These are phyloP conservation scores for Annona cherimola DNA, from an alignment of 164 flowering plant species.

Conservation along the genomic window DNA sequence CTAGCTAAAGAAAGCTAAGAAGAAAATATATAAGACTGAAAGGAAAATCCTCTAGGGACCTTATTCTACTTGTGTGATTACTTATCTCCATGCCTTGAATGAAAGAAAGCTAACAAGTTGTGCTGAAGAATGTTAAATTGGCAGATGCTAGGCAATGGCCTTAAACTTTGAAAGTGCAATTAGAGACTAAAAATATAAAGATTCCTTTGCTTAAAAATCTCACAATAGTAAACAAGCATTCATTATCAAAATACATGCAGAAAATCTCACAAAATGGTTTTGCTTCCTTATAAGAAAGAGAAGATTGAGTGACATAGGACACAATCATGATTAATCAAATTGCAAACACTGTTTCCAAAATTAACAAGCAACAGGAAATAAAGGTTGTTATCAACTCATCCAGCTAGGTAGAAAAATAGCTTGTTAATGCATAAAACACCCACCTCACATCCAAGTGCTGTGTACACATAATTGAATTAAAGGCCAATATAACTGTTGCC, in stretches of 20 bases:
- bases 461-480: constrained; percentile 97
- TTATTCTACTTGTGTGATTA: neutral
- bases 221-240: neutral
- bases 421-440: neutral
- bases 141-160: neutral
- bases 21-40: neutral
- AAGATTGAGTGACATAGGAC: neutral
- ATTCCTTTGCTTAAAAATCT: neutral
- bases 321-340: too few species aligned
- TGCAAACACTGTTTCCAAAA: neutral
- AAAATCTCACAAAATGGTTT: neutral
- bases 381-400: neutral
- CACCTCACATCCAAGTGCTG: constrained; percentile 98
- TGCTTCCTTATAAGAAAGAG: neutral
- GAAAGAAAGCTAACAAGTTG: neutral
- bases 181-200: neutral
- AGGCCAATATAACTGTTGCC: constrained; percentile 99
- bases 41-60: neutral
- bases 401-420: neutral
- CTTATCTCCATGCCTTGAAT: neutral
- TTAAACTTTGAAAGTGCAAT: neutral
- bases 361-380: neutral
- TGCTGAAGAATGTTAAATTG: too few species aligned
- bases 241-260: neutral
- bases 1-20: neutral